These are phyloP conservation scores for Boletus sp. DNA, from an alignment of 768 basidiomycete genomes.

Conservation along the genomic window DNA sequence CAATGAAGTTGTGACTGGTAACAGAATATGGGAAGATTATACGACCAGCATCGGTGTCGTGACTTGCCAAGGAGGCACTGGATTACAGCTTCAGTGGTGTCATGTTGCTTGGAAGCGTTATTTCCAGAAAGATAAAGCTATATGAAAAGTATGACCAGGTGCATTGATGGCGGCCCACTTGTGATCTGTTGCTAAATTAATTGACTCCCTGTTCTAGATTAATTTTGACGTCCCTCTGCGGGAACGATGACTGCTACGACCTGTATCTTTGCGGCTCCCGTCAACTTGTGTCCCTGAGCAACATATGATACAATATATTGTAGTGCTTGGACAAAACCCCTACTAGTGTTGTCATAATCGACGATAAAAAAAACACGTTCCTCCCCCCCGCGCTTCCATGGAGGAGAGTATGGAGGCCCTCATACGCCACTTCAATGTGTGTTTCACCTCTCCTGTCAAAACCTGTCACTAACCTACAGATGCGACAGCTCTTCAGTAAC, in stretches of 20 bases:
- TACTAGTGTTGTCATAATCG: constrained; percentile 85
- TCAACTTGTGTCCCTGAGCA: background rate
- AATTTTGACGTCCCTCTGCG: constrained; percentile 98
- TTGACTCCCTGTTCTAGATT: constrained; percentile 48
- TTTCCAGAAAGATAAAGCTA: constrained; percentile 83
- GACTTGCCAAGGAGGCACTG: constrained; percentile 86
- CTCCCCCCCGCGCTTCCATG: constrained; percentile 96
- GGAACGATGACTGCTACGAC: constrained; percentile 97
- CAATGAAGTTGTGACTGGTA: constrained; percentile 96
- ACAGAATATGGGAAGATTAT: constrained; percentile 97
- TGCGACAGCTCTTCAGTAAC: constrained; percentile 82
- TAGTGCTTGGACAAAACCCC: constrained; percentile 98
- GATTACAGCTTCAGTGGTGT: constrained; percentile 95
- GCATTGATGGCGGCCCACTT: constrained; percentile 10
- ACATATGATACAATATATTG: background rate
- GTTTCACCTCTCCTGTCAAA: background rate
- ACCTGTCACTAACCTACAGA: background rate
- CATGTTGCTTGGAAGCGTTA: constrained; percentile 92
- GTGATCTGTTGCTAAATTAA: background rate
- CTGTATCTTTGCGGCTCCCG: constrained; percentile 74
- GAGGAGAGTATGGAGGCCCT: constrained; percentile 99
- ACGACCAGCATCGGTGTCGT: constrained; percentile 90
- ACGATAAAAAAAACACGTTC: constrained; percentile 97
- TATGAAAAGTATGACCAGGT: constrained; percentile 98
- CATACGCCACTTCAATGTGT: constrained; percentile 97